Conservation (phyloP, 495 filamentous ascomycete species). For the Penicillium macrosclerotiorum region DNA sequence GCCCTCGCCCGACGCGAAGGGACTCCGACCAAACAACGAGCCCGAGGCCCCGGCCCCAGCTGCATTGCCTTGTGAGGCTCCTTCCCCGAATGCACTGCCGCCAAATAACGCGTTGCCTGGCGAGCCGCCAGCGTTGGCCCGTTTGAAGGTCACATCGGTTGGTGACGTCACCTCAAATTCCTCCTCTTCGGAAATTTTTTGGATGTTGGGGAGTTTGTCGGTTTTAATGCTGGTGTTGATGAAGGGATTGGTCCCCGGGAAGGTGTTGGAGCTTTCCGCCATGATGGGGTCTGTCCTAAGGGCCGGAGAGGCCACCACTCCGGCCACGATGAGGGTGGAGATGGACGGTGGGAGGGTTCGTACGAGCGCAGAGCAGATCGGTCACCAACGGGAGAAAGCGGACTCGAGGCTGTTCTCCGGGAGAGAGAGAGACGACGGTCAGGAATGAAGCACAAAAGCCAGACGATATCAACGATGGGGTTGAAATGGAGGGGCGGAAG, state of each 20-base stretch:
- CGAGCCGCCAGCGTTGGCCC: slow-evolving; percentile 28
- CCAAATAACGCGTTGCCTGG: slow-evolving; percentile 28
- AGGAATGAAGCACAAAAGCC: not conserved
- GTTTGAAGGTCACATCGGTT: slow-evolving; percentile 54
- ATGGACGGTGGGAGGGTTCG: slow-evolving; percentile 12
- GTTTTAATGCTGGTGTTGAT: slow-evolving; percentile 35
- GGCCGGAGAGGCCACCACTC: slow-evolving; percentile 33
- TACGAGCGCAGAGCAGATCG: too few species aligned
- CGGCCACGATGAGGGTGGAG: slow-evolving; percentile 28
- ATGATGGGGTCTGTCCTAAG: slow-evolving; percentile 33
- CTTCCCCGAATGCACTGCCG: slow-evolving; percentile 28
- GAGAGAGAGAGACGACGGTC: not conserved
- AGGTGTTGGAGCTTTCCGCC: slow-evolving; percentile 51
- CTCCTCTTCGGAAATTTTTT: slow-evolving; percentile 58
- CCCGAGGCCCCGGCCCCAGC: slow-evolving; percentile 4
- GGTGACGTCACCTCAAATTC: slow-evolving; percentile 65
- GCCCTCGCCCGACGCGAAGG: slow-evolving; percentile 30
- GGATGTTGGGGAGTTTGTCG: slow-evolving; percentile 35
- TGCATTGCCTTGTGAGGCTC: slow-evolving; percentile 20
- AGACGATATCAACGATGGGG: too few species aligned
- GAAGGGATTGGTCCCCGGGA: slow-evolving; percentile 59
- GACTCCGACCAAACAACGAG: slow-evolving; percentile 36
- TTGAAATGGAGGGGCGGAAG: too few species aligned
- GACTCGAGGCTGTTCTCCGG: too few species aligned
- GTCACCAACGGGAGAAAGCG: too few species aligned